Evolutionary conservation across 441 rosid genomes (phyloP), one percentile per base, ranked within the genome.

Genomic region (Aquilaria agallochum): DNA sequence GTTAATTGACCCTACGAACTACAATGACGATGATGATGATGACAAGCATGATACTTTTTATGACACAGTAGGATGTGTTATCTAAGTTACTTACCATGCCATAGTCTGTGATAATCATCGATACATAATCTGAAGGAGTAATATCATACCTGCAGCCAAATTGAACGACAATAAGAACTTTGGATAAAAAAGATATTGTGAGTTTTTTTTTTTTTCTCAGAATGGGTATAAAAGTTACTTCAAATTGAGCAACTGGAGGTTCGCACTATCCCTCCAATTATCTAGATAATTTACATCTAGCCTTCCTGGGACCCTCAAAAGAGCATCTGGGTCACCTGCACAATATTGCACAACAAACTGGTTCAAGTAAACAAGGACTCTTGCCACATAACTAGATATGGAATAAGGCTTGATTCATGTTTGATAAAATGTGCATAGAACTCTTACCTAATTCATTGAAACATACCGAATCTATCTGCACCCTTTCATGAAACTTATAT

Each of bases 401-500:
- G 54, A 34, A 40, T 3, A 11, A 55, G 30, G 14, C 56, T 65
- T 54, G 54, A 31, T 13, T 12, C 31, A 63, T 51, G 42, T 30
- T 31, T 15, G 14, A 54, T 20, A 55, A 63, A 34, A 52, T 42
- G 45, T 31, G 57, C n/a, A 54, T 15, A 34, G 4, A 62, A 45
- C 15, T 33, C 59, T 11, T 72, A 86, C 89, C 92, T 60, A 86
- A 77, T 69, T 86, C 89, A 53, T 86, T 84, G 56, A 82, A 80
- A 78, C 89, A 86, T 62, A 86, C 82, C 1, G 92, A 86, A 77
- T 86, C 92, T 51, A 86, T 83, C 58, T 83, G 77, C 63, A 86
- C 89, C 72, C 89, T 76, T 62, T 86, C 89, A 55, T 86, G 89
- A 74, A 86, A 86, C 75, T 86, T 86, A 66, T 86, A 86, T 33